Evolutionary conservation across 805 yeast genomes (phyloP), one percentile per base, ranked within the genome.

Genomic region (Ogataea polymorpha): DNA sequence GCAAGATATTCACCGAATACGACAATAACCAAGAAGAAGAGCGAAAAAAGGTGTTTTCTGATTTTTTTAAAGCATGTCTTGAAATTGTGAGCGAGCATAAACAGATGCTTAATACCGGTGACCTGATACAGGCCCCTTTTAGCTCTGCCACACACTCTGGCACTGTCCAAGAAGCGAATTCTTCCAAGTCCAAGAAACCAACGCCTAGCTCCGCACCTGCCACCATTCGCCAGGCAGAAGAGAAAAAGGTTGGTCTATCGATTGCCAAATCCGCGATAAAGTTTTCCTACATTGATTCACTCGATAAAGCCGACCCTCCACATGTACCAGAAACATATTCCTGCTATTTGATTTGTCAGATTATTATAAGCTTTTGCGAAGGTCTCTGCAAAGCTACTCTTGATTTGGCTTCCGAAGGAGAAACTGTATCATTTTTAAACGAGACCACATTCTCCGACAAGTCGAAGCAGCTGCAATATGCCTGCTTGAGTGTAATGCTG

Each of bases 251-350:
- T 11, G 56, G 67, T 0, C 62, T 81, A 21, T 70, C 80, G 0
- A 56, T 61, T 12, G 61, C 66, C 4, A 59, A 58, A 9, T 74
- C 86, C 0, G 55, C 67, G 2, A 61, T 74, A 34, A 76, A 79
- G 49, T 68, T 81, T 0, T 65, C 79, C 11, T 73, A 79, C 42
- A 68, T 90, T 23, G 96, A 91, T 41, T 75, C 82, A 39, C 69
- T 93, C 17, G 98, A 91, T 56, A 89, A 89, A 54, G 51, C 67
- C 0, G 95, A 86, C 20, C 81, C 96, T 0, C 96, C 96, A 0
- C 54, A 68, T 1, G 65, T 72, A 2, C 86, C 93, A 2, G 68
- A 67, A 5, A 73, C 82, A 0, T 90, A 93, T 44, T 60, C 78
- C 1, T 66, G 77, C 36, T 76, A 69, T 56, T 67, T 91, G 24